Base-by-base conservation (phyloP, 2,329 filamentous ascomycete species). In the Penicillium sp. region DNA sequence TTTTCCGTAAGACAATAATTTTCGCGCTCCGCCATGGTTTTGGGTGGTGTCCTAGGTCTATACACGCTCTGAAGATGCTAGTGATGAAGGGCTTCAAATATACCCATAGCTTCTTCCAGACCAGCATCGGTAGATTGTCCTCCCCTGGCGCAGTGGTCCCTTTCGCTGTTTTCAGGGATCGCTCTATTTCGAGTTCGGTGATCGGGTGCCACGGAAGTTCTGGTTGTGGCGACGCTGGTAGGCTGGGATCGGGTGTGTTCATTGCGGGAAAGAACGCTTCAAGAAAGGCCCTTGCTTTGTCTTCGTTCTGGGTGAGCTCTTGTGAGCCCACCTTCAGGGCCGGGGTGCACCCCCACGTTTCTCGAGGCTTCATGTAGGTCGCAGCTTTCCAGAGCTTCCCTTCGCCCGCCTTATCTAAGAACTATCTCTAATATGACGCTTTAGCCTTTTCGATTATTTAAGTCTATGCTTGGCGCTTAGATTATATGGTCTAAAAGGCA, bases 1-100 rank as follows among this genome's bases (percentile, higher is more conserved):
- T 67, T 43, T 71, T 71, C 24, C 63, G 52, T 26, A 69, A 51
- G 1, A 66, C 60, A 5, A 68, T 46, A 33, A 69, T 68, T 19
- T 56, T 57, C 21, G 58, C 63, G 13, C 21, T 52, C 8, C 60
- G 51, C 64, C 54, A 68, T 55, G 51, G 49, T 27, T 50, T 44
- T 3, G 60, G 66, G 47, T 37, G 35, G 35, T 37, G 35, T 37
- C 35, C 35, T 37, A 37, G 10, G 35, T 37, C 60, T 37, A 37
- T 16, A 0, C 7, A 60, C 24, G 46, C 46, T 9, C 26, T 37
- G 37, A 63, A 57, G 4, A 45, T 45, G 21, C 45, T 29, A 2
- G 26, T 35, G 21, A 62, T 57, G 8, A 37, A 19, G 35, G 35
- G 35, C 35, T 37, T 37, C 3, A 37, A 37, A 37, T 45, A 45